Conservation (phyloP, 306 rosid genomes). For the barrel medic (Medicago truncatula) region MtrunA17r5.0-ANR NC_053048.1:54984001-54984500, state of each 20-base stretch:
- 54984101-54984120: conserved; percentile 31
- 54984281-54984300: conserved; percentile 14
- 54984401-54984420: conserved; percentile 27
- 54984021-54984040: neutral
- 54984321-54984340: neutral
- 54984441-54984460: neutral
- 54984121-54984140: neutral
- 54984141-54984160: conserved; percentile 16
- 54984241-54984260: conserved; percentile 62
- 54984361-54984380: conserved; percentile 13
- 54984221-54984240: conserved; percentile 51
- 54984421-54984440: neutral
- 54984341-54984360: neutral
- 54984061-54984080: conserved; percentile 31
- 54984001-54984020: conserved; percentile 24
- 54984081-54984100: neutral
- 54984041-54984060: neutral
- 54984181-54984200: conserved; percentile 69
- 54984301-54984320: conserved; percentile 37
- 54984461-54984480: conserved; percentile 27
- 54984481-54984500: conserved; percentile 32
- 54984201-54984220: conserved; percentile 54
- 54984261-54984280: conserved; percentile 51
- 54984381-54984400: conserved; percentile 15
- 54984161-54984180: conserved; percentile 20